Conservation (phyloP, 345 rosid species). For the Salix udensis region DNA sequence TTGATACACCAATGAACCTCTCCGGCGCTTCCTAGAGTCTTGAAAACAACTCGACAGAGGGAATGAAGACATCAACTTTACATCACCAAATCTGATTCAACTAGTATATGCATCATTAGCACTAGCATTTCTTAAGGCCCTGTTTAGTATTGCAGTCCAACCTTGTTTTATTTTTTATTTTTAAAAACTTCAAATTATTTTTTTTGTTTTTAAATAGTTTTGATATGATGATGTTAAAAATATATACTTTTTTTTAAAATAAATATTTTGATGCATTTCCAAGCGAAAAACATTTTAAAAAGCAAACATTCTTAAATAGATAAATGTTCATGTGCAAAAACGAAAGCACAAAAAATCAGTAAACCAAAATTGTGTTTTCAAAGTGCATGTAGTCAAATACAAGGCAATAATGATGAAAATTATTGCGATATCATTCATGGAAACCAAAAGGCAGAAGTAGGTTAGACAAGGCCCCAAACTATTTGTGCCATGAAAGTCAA, state of each 20-base stretch:
- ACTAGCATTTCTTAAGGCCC: not conserved
- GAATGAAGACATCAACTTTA: slow-evolving; percentile 17
- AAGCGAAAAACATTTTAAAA: no score
- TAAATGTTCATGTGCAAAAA: not conserved
- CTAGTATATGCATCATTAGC: not conserved
- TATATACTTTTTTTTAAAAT: no score
- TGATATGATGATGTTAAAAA: no score
- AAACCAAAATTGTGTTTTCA: not conserved
- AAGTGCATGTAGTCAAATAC: not conserved
- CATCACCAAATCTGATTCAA: slow-evolving; percentile 5
- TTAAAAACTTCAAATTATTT: no score
- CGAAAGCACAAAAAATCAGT: not conserved
- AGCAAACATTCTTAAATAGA: no score
- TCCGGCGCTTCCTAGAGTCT: slow-evolving; percentile 62
- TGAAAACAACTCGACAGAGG: slow-evolving; percentile 8
- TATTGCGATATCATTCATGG: not conserved
- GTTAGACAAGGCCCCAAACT: not conserved
- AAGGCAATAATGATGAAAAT: not conserved
- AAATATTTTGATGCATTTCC: no score
- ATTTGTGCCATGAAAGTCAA: not conserved
- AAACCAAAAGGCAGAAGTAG: not conserved
- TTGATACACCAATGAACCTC: slow-evolving; percentile 65
- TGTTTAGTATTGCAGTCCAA: no score
- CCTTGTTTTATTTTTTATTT: no score
- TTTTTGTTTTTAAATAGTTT: no score